These are phyloP conservation scores for Sordaria brevicollis DNA, from an alignment of 495 filamentous ascomycete genomes.

Conservation along the genomic window DNA sequence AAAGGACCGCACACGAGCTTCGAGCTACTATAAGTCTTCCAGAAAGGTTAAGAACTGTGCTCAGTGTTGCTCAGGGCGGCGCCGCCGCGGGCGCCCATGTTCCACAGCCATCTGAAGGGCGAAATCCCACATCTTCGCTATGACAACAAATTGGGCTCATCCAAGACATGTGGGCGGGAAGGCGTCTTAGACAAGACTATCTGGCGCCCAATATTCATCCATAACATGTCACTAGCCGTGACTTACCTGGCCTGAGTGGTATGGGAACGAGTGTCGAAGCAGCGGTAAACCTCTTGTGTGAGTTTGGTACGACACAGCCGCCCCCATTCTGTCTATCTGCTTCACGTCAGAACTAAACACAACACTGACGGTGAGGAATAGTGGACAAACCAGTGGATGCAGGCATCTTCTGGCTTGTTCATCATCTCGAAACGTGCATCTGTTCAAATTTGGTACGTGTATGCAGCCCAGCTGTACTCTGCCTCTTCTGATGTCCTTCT, in stretches of 20 bases:
- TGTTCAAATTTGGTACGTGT: not conserved
- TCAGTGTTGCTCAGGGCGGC: not conserved
- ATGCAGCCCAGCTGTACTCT: not conserved
- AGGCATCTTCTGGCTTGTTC: not conserved
- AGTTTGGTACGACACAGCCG: not conserved
- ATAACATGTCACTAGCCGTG: not conserved
- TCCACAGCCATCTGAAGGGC: not conserved
- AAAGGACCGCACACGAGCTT: not conserved
- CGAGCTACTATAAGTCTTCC: not conserved
- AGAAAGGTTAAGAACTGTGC: not conserved
- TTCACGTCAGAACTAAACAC: not conserved
- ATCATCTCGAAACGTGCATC: not conserved
- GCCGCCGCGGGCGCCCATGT: not conserved
- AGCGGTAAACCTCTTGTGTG: not conserved
- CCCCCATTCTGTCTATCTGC: not conserved
- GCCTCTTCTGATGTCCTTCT: not conserved
- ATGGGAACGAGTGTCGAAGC: not conserved
- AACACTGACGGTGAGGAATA: not conserved
- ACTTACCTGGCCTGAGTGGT: not conserved
- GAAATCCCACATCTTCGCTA: not conserved
- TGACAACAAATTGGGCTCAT: not conserved
- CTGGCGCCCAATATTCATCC: not conserved
- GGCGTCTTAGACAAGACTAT: not conserved
- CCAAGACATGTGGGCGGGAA: not conserved
- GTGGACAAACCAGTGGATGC: not conserved